Base-by-base conservation (phyloP, 202 grass and related monocot genomes). In the Eragrostis tef region DNA sequence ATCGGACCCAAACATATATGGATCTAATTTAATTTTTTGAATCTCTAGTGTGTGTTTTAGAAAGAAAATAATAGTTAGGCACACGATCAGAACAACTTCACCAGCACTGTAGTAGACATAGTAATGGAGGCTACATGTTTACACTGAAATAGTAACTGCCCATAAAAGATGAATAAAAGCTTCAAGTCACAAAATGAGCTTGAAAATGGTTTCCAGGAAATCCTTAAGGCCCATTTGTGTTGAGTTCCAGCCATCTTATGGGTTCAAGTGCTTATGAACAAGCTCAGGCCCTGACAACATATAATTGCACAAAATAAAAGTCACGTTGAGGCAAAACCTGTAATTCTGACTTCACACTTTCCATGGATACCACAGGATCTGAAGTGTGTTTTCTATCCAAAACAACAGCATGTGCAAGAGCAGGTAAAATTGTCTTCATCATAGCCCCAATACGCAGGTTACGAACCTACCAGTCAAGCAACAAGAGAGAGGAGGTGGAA, bases 361-460 rank as follows among this genome's bases (percentile, higher is more conserved):
- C 92, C 83, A 77, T 76, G 56, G 88, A 77, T 62, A 83, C 54
- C 42, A 64, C 48, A 62, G 48, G 80, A 65, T 79, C 67, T 71
- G 51, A 13, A 63, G 43, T 44, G 58, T 24, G 67, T 52, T 76
- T 87, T 81, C 67, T 79, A 85, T 98, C 80, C 69, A 98, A 64
- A 62, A 91, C 85, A 88, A 98, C 87, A 78, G 95, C 92, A 88
- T 98, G 92, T 81, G 92, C 90, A 87, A 98, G 82, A 17, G 95
- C 83, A 77, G 92, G 90, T 80, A 94, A 88, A 78, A 94, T 91
- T 70, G 92, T 94, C 87, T 85, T 98, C 95, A 98, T 98, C 95
- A 93, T 94, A 74, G 90, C 95, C 16, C 95, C 95, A 75, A 98
- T 93, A 73, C 92, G 92, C 86, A 98, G 72, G 86, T 98, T 94